These are phyloP conservation scores for Scheffersomyces ergatensis DNA, from an alignment of 805 yeast genomes.

Conservation along the genomic window DNA sequence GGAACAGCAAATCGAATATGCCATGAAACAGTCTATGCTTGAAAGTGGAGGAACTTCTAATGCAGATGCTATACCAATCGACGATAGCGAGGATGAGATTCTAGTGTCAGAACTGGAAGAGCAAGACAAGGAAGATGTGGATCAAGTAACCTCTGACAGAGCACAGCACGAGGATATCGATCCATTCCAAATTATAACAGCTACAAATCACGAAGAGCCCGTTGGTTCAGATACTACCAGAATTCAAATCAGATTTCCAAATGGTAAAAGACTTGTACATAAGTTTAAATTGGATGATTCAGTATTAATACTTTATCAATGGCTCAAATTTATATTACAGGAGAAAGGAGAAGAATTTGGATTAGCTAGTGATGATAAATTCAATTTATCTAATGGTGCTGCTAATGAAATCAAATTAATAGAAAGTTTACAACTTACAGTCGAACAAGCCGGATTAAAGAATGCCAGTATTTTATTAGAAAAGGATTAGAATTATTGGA, in stretches of 20 bases:
- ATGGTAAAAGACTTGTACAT: constrained; percentile 79
- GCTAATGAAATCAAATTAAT: constrained; percentile 48
- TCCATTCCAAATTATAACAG: constrained; percentile 46
- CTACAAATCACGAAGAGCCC: constrained; percentile 65
- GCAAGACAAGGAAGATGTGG: constrained; percentile 15
- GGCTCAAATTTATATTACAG: constrained; percentile 57
- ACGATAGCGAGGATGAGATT: constrained; percentile 14
- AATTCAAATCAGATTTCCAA: constrained; percentile 84
- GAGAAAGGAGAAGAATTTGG: constrained; percentile 49
- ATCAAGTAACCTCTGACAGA: constrained; percentile 2
- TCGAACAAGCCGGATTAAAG: constrained; percentile 73
- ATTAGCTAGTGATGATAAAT: constrained; percentile 36
- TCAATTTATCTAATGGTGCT: constrained; percentile 31
- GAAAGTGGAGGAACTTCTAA: constrained; percentile 24
- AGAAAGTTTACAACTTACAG: constrained; percentile 55
- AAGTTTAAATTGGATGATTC: constrained; percentile 58
- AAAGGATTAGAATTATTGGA: constrained; percentile 22
- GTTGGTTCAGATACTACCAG: constrained; percentile 62
- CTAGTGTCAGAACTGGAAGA: constrained; percentile 9
- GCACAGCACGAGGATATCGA: constrained; percentile 23
- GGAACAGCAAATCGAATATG: constrained; percentile 79
- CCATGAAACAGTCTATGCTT: constrained; percentile 62
- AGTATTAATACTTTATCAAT: constrained; percentile 60
- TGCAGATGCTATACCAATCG: constrained; percentile 24
- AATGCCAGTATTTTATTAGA: constrained; percentile 82